These are phyloP conservation scores for Diaporthe humulicola DNA, from an alignment of 2,329 filamentous ascomycete genomes.

Conservation along the genomic window DNA sequence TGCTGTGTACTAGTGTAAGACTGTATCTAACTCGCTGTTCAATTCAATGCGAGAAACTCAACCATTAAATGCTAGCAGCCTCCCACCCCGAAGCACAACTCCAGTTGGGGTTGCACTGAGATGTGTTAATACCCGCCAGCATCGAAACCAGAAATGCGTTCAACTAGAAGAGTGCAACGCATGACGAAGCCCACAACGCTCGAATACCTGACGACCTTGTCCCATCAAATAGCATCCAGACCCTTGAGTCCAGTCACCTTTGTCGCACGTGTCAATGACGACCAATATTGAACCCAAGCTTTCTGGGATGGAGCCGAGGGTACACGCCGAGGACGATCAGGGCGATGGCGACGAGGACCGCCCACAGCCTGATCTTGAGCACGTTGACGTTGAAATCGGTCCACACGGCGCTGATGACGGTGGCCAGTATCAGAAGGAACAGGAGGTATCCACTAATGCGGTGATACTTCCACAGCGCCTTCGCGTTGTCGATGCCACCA, in stretches of 20 bases:
- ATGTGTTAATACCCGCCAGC: neutral
- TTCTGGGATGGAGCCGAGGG: slow-evolving; percentile 84
- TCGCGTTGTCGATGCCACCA: slow-evolving; percentile 83
- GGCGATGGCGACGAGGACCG: slow-evolving; percentile 73
- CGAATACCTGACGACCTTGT: neutral
- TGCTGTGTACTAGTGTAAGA: neutral
- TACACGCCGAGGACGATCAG: slow-evolving; percentile 79
- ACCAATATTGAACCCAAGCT: slow-evolving; percentile 70
- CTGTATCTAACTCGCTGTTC: neutral
- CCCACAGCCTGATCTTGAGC: slow-evolving; percentile 82
- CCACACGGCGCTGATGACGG: slow-evolving; percentile 80
- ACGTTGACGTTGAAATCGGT: slow-evolving; percentile 80
- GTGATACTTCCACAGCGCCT: slow-evolving; percentile 92
- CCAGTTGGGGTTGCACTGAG: neutral
- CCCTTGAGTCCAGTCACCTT: too few relatives aligned
- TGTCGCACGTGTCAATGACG: neutral
- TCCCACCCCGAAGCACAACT: neutral
- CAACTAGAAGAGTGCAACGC: neutral
- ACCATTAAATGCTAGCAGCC: neutral
- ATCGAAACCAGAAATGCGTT: neutral
- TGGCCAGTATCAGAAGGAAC: slow-evolving; percentile 78
- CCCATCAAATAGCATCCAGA: neutral
- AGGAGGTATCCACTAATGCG: slow-evolving; percentile 81
- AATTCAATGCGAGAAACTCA: neutral
- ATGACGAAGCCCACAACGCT: too few relatives aligned